Conservation (phyloP, 441 rosid species). For the Hura crepitans region DNA sequence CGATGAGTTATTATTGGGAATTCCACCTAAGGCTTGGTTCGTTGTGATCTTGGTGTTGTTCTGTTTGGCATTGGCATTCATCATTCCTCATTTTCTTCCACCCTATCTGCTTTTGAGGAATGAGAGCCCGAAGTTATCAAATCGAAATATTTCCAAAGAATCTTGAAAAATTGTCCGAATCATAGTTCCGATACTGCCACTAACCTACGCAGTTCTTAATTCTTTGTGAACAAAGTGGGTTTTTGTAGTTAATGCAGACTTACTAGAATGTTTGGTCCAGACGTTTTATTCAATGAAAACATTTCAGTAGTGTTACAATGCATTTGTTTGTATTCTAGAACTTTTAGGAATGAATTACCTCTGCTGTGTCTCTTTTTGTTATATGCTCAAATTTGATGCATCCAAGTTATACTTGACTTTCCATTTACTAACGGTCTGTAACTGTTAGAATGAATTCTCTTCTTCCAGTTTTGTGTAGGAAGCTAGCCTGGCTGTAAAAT, state of each 20-base stretch:
- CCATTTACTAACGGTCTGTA: background rate
- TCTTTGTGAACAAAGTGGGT: background rate
- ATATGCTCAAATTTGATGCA: background rate
- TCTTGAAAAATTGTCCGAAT: constrained; percentile 28
- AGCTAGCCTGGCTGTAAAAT: background rate
- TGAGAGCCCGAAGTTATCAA: constrained; percentile 12
- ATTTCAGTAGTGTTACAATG: background rate
- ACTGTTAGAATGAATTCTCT: background rate
- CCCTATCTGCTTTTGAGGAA: constrained; percentile 38
- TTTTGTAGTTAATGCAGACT: background rate
- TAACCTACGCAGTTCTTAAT: background rate
- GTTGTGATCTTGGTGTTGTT: constrained; percentile 53
- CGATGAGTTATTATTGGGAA: constrained; percentile 69
- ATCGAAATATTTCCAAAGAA: constrained; percentile 34
- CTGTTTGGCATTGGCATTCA: constrained; percentile 57
- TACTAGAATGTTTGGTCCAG: background rate
- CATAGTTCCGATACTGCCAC: background rate
- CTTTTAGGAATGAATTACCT: background rate
- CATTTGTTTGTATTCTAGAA: background rate
- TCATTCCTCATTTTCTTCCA: constrained; percentile 58
- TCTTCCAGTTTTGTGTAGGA: background rate
- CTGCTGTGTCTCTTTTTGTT: background rate
- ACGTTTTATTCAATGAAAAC: background rate
- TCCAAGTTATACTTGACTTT: background rate
- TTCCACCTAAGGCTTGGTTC: constrained; percentile 71